Percentiles rank a stretch among this genome's conserved stretches.
phyloP scores from a whole-genome alignment of 164 flowering plant species.

The Kingdonia uniflora region DNA sequence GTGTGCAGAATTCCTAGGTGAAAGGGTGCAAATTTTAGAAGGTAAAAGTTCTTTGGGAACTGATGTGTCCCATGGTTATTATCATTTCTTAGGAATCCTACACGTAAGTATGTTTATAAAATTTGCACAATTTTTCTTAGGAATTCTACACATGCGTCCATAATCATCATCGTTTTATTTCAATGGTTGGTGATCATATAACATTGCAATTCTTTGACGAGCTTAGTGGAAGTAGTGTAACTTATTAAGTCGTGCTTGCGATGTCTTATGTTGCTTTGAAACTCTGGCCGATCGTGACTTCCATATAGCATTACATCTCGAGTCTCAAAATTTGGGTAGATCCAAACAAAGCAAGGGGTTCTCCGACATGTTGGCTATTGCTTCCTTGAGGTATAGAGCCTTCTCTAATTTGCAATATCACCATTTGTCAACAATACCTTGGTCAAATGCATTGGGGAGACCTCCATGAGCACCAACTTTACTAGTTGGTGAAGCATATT shows the following conservation, averaged over 20 bases:
- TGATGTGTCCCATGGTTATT: constrained; percentile 49
- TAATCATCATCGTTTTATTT: constrained; percentile 55
- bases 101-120: constrained; percentile 63
- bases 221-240: background rate
- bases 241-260: constrained; percentile 27
- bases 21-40: constrained; percentile 59
- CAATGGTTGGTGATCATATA: constrained; percentile 64
- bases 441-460: constrained; percentile 50
- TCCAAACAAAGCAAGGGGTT: too few relatives aligned
- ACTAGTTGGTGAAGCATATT: constrained; percentile 73
- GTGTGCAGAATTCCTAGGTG: too few relatives aligned
- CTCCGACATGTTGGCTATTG: too few relatives aligned
- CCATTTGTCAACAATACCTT: constrained; percentile 44
- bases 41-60: constrained; percentile 31
- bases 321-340: constrained; percentile 54
- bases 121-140: constrained; percentile 64
- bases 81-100: constrained; percentile 49
- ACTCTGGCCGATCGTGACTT: constrained; percentile 34
- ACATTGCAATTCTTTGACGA: background rate
- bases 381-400: constrained; percentile 48
- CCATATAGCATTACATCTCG: constrained; percentile 58
- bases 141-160: constrained; percentile 54
- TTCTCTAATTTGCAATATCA: constrained; percentile 15
- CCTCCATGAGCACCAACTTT: constrained; percentile 48
- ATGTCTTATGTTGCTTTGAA: constrained; percentile 53